Base-by-base conservation (phyloP, 306 rosid species). In the Hippophae rhamnoides region DNA sequence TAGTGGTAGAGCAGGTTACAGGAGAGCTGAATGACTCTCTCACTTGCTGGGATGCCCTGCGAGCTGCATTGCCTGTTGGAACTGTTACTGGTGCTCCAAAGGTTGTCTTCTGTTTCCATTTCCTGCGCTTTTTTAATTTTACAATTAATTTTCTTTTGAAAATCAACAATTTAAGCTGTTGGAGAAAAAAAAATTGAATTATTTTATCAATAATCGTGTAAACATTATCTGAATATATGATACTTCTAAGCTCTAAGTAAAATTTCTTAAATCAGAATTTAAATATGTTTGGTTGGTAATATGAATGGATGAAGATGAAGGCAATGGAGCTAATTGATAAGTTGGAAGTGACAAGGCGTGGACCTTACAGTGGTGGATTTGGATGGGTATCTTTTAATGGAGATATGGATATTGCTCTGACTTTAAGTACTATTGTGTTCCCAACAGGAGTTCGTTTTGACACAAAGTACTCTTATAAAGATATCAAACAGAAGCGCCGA, bases 21-120 rank as follows among this genome's bases (percentile, higher is more conserved):
- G 95, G 95, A 61, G 92, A 84, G 81, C 68, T 89, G 67, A 81
- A 41, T 26, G 95, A 82, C n/a, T 61, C 74, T 62, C 72, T 81
- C 64, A 76, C 79, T 27, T 49, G 86, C 69, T 89, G 97, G 97
- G 97, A 89, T 54, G 87, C 72, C 54, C 75, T 86, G 26, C 81
- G 85, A 13, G 82, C 89, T 26, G 92, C 95, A 60, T 72, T 89
- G 80, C 95, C 95, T 0, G 93, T 84, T 9, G 97, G 95, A 72
- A 89, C 89, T 23, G 95, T 89, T 53, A 84, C 86, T 23, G 93
- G 97, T 58, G 97, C 95, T 18, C 97, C 95, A 3, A 89, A 89
- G 97, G 97, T 89, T 14, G 13, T 25, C 46, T 50, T 23, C 48
- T 56, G 41, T 11, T 48, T 12, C 47, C n/a, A 41, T 10, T 43